Percentiles rank a stretch among this genome's conserved stretches.
Conservation (phyloP, 257 asterid genomes). For the Solanum pinnatisectum region DNA sequence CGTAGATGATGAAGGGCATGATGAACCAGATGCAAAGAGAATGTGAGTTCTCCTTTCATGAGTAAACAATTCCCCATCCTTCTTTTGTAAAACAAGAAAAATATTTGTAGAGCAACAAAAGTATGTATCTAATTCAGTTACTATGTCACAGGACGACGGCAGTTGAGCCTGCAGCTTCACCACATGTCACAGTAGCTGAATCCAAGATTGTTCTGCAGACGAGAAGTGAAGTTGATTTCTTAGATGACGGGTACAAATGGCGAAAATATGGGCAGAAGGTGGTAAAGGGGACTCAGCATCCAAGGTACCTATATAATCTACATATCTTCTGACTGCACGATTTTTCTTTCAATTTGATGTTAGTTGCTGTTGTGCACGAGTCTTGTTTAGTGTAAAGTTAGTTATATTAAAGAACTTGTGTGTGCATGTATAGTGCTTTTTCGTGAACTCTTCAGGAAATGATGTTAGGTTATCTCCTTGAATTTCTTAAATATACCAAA, state of each 20-base stretch:
- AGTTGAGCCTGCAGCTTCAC: conserved; percentile 28
- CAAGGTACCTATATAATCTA: conserved; percentile 38
- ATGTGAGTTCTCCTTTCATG: conserved; percentile 25
- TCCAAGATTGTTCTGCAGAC: conserved; percentile 91
- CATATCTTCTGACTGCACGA: not conserved
- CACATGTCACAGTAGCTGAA: conserved; percentile 63
- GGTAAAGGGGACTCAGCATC: conserved; percentile 85
- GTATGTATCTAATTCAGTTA: not conserved
- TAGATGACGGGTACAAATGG: conserved; percentile 92
- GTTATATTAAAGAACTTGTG: too few relatives aligned
- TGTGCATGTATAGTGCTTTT: too few relatives aligned
- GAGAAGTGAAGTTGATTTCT: conserved; percentile 81
- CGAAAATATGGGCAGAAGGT: conserved; percentile 92
- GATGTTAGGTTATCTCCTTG: too few relatives aligned
- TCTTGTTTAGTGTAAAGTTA: not conserved
- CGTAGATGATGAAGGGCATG: conserved; percentile 38
- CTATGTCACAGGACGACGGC: conserved; percentile 37
- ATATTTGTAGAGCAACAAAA: not conserved
- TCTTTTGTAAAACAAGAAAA: not conserved
- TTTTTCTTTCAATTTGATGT: not conserved
- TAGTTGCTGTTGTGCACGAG: not conserved
- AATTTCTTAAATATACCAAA: not conserved
- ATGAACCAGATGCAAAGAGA: conserved; percentile 65
- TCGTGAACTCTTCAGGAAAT: too few relatives aligned
- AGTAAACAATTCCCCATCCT: not conserved